Evolutionary conservation across 2,329 filamentous ascomycete species (phyloP).

Genomic region (Endoconidiophora laricicola): DNA sequence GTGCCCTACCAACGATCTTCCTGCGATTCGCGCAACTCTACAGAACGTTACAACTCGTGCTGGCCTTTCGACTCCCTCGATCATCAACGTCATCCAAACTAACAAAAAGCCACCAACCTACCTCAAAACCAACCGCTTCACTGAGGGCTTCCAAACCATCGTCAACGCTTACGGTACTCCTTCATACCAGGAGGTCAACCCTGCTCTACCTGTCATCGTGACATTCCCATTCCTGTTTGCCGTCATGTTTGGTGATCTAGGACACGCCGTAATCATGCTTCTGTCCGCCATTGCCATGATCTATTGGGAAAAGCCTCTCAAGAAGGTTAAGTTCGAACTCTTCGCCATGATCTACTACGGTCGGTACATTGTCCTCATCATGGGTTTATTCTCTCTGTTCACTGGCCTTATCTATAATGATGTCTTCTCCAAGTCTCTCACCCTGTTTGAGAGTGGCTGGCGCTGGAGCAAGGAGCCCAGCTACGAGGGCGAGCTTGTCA

Average conservation of each 20-base stretch:
- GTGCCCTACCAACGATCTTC: conserved; percentile 83
- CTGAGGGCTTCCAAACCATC: conserved; percentile 94
- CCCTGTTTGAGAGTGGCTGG: conserved; percentile 82
- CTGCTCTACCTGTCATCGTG: conserved; percentile 82
- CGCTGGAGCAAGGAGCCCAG: conserved; percentile 49
- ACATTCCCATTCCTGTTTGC: conserved; percentile 99
- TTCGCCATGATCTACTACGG: conserved; percentile 99
- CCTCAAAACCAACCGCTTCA: conserved; percentile 97
- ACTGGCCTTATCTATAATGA: conserved; percentile 98
- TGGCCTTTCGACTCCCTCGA: conserved; percentile 90
- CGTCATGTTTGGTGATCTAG: conserved; percentile 98
- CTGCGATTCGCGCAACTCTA: conserved; percentile 78
- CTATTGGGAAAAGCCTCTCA: conserved; percentile 82
- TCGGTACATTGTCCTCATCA: conserved; percentile 95
- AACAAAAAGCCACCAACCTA: conserved; percentile 97
- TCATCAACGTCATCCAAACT: conserved; percentile 93
- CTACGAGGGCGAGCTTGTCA: conserved; percentile 44
- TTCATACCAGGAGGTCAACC: conserved; percentile 95
- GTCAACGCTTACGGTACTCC: conserved; percentile 97
- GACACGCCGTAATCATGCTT: conserved; percentile 83
- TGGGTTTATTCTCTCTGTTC: conserved; percentile 93
- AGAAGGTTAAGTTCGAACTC: conserved; percentile 84
- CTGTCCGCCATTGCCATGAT: conserved; percentile 79
- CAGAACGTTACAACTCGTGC: conserved; percentile 95
- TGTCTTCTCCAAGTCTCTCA: conserved; percentile 84